A percentile compares a stretch with the other conserved stretches of the same genome.
Conservation (phyloP, 192 early-diverging fungal genomes). For the Backusella parvicylindrica region DNA sequence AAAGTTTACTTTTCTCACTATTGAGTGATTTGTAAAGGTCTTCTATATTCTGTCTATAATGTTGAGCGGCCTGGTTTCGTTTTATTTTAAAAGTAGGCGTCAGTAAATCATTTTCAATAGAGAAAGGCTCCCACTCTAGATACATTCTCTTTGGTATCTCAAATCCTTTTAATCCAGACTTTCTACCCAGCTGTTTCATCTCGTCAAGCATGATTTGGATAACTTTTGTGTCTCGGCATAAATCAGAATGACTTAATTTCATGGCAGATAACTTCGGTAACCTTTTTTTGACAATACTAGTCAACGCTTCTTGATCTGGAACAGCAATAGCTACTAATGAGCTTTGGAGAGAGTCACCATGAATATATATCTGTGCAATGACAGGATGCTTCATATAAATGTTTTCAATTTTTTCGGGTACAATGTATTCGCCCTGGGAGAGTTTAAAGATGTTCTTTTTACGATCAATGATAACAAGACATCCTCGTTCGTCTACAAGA, state of each 20-base stretch:
- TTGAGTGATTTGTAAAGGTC: not conserved
- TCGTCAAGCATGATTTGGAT: slow-evolving; percentile 46
- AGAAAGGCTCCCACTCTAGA: slow-evolving; percentile 69
- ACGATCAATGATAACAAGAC: slow-evolving; percentile 78
- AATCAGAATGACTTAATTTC: slow-evolving; percentile 38
- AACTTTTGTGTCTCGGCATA: slow-evolving; percentile 50
- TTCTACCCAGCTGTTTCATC: slow-evolving; percentile 52
- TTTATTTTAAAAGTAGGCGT: slow-evolving; percentile 68
- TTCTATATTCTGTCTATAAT: not conserved
- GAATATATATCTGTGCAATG: slow-evolving; percentile 49
- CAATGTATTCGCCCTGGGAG: slow-evolving; percentile 63
- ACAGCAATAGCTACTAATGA: slow-evolving; percentile 48
- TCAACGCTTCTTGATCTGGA: slow-evolving; percentile 50
- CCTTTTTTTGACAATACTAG: slow-evolving; percentile 35
- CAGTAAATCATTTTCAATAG: slow-evolving; percentile 74
- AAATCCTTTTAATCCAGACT: slow-evolving; percentile 49
- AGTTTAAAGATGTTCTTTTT: slow-evolving; percentile 84
- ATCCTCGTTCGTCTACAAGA: slow-evolving; percentile 36
- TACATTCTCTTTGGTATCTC: slow-evolving; percentile 72
- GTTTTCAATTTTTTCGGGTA: slow-evolving; percentile 89
- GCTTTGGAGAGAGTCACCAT: slow-evolving; percentile 47
- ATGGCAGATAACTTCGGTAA: not conserved
- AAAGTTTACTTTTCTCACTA: not conserved
- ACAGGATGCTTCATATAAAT: slow-evolving; percentile 39
- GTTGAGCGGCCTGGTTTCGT: not conserved